Conservation (phyloP, 306 rosid species). For the Castanospermum australe region DNA sequence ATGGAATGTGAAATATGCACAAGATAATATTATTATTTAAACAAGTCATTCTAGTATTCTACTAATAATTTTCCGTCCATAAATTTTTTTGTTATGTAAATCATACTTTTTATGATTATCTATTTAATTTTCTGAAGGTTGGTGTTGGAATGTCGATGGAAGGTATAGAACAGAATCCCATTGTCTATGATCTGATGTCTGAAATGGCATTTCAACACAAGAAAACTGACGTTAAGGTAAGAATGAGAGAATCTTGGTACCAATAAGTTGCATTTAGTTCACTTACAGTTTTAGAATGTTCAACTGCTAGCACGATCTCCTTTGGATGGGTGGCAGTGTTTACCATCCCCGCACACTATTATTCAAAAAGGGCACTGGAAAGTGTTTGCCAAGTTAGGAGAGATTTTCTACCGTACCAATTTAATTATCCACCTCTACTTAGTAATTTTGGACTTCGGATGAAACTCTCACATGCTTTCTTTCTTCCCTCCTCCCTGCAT, state of each 20-base stretch:
- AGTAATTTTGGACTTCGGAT: neutral
- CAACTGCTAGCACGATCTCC: neutral
- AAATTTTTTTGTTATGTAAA: neutral
- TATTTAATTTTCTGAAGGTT: conserved; percentile 55
- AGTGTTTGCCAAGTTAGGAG: neutral
- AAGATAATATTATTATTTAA: neutral
- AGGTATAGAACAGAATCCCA: conserved; percentile 91
- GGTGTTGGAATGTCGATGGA: conserved; percentile 98
- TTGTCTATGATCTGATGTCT: conserved; percentile 86
- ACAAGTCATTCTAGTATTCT: conserved; percentile 2
- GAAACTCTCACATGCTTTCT: neutral
- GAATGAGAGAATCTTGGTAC: conserved; percentile 13
- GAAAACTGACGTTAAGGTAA: conserved; percentile 76
- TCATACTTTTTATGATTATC: conserved; percentile 1
- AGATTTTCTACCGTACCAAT: neutral
- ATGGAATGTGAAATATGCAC: neutral
- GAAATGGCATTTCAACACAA: conserved; percentile 82
- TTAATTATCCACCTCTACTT: conserved; percentile 11
- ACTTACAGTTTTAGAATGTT: neutral
- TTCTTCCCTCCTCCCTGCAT: neutral
- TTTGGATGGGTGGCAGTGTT: conserved; percentile 8
- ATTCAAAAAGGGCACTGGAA: too few species aligned
- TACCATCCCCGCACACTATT: too few species aligned
- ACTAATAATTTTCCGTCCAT: neutral
- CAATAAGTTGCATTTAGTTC: conserved; percentile 9